Evolutionary conservation across 192 early-diverging fungal species (phyloP), one percentile per base, ranked within the genome.

Genomic region (Coemansia sp.): DNA sequence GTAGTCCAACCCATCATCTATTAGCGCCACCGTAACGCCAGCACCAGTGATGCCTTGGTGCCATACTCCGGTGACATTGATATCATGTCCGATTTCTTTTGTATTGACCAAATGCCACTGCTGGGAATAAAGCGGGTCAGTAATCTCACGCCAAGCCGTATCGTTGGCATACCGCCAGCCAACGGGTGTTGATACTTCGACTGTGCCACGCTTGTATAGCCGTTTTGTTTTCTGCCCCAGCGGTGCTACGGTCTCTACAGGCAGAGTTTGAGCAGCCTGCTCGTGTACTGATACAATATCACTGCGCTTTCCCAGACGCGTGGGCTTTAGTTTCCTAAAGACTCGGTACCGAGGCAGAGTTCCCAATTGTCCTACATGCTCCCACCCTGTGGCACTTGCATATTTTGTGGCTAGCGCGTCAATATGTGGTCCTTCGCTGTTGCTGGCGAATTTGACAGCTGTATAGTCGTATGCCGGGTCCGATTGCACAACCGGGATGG

Each of bases 1-100:
- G 50, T 87, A 88, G 66, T 99, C 95, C 41, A 99, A 69, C 1
- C 97, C 97, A 67, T 99, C 97, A 62, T 99, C 97, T 31, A 99
- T 83, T 47, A 99, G 88, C 14, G 87, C 91, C 4, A 97, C 97
- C 5, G 88, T 85, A 0, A 91, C 84, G 31, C 85, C 85, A 21
- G 90, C 80, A 23, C 97, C 97, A 16, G 91, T 95, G 45, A 96
- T 86, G 28, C 88, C 90, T 77, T 90, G 84, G 21, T 74, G 65
- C 97, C 97, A 99, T 18, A 96, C 89, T 17, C 82, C 89, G 11
- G 94, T 90, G 14, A 97, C 83, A 75, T 99, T 99, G 37, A 98
- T 79, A 69, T 99, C 95, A 71, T 90, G 83, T 7, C 90, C 90
- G 1, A 57, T 48, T 41, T 77, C 52, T 5, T 59, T 47, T 0